Percentiles rank a stretch among this genome's conserved stretches.
Evolutionary conservation across 768 basidiomycete genomes (phyloP).

Genomic region (Tephrocybe rancida): DNA sequence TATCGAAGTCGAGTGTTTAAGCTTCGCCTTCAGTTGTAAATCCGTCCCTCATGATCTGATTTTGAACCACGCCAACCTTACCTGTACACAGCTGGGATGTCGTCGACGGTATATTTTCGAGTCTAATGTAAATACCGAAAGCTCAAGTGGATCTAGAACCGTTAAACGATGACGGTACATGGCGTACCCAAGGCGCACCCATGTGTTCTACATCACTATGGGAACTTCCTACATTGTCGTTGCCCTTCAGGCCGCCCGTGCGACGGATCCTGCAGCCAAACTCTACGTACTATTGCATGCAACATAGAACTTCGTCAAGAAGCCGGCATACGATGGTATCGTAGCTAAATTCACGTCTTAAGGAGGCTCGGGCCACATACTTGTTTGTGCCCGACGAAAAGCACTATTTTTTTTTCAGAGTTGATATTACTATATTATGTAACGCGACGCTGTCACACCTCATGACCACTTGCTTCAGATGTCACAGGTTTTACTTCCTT

Average conservation of each 20-base stretch:
- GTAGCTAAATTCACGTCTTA: too few species aligned
- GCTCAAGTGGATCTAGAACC: slow-evolving; percentile 35
- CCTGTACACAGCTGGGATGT: slow-evolving; percentile 42
- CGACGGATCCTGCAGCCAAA: slow-evolving; percentile 56
- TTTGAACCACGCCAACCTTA: neutral
- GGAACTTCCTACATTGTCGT: slow-evolving; percentile 49
- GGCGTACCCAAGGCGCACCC: slow-evolving; percentile 46
- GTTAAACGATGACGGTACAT: slow-evolving; percentile 66
- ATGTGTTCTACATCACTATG: slow-evolving; percentile 56
- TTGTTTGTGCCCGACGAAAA: too few species aligned
- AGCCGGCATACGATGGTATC: too few species aligned
- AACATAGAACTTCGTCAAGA: too few species aligned
- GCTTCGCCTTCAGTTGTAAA: slow-evolving; percentile 31
- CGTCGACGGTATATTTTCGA: slow-evolving; percentile 32
- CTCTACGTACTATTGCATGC: slow-evolving; percentile 61
- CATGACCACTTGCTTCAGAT: neutral
- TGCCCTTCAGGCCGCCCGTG: slow-evolving; percentile 54
- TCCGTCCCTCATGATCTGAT: slow-evolving; percentile 23
- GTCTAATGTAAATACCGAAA: neutral
- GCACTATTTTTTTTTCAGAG: too few species aligned
- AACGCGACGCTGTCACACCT: neutral
- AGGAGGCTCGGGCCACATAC: too few species aligned
- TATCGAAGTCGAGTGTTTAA: neutral
- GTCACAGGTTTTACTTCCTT: too few species aligned
- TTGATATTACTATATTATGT: too few species aligned